Evolutionary conservation across 352 stramenopile species (phyloP), one percentile per base, ranked within the genome.

Genomic region (Bremia lactucae): DNA sequence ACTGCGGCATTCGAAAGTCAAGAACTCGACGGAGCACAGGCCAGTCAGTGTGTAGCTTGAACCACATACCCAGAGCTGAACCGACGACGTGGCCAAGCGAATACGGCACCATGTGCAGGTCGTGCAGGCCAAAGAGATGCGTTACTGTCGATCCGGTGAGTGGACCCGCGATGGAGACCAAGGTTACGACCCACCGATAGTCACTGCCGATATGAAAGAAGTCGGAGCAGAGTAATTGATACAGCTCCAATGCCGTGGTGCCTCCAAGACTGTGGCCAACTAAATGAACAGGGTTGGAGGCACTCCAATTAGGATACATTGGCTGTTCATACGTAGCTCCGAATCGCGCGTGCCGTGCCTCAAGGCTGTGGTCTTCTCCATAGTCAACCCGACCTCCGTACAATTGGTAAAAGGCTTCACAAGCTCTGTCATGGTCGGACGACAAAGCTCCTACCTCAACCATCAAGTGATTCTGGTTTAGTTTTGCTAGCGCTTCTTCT

Each of bases 211-310:
- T 57, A 6, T 40, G 29, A 29, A 87, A 87, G 36, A 61, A 70
- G 55, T 83, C 67, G 5, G 33, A 38, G 28, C 66, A 78, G 3
- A 87, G 23, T 28, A 84, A 34, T 57, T 87, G 75, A 38, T 88
- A 83, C 23, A 88, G 43, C 42, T 87, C 72, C 20, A 88, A 56
- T 19, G 72, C 72, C 3, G 72, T 83, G 15, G 71, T 82, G 7
- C 56, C 59, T 29, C 75, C 72, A 20, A 80, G 70, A 42, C 72
- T 85, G 49, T 88, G 76, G n/a, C 72, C 72, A 3, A 86, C 37
- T 9, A 88, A 52, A 29, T 88, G 72, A 3, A 86, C 52, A 0
- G 76, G 71, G 25, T 81, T 66, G 1, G 48, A 19, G 2, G 50
- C 58, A 47, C 61, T 82, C 70, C 70, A 87, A 0, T 59, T 25